These are phyloP conservation scores for Neurospora sp. DNA, from an alignment of 495 filamentous ascomycete genomes.

Conservation along the genomic window DNA sequence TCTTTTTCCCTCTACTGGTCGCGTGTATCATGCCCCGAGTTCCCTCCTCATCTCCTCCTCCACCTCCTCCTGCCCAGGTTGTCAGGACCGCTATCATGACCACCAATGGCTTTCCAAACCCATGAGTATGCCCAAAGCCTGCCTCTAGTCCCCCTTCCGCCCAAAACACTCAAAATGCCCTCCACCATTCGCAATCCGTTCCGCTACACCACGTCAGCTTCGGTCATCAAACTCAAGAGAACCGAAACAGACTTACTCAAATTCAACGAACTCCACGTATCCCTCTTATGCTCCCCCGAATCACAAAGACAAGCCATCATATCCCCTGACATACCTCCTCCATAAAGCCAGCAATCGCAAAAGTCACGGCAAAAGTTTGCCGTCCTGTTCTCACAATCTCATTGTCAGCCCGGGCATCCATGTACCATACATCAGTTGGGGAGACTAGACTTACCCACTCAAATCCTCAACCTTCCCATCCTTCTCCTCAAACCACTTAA, in stretches of 20 bases:
- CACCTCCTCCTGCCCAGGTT: neutral
- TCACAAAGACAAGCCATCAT: neutral
- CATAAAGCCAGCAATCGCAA: neutral
- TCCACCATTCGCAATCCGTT: neutral
- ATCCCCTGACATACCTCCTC: neutral
- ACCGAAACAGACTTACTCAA: neutral
- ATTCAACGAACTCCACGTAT: neutral
- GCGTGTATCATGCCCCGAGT: neutral
- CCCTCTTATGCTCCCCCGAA: neutral
- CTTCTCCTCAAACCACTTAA: neutral
- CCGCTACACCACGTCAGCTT: neutral
- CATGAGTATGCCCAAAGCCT: neutral
- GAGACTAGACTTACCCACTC: neutral
- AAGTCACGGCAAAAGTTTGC: neutral
- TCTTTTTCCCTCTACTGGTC: neutral
- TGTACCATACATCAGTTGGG: too few relatives aligned
- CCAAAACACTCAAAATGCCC: neutral
- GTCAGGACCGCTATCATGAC: neutral
- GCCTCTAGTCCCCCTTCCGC: neutral
- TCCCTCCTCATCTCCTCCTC: neutral
- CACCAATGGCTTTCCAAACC: too few relatives aligned
- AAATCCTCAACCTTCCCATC: neutral
- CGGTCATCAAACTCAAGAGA: accelerated
- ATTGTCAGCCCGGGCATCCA: too few relatives aligned
- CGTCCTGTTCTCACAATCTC: neutral